Evolutionary conservation across 148 eudicot genomes (phyloP), one percentile per base, ranked within the genome.

Genomic region (Dianthus caryophyllus): DNA sequence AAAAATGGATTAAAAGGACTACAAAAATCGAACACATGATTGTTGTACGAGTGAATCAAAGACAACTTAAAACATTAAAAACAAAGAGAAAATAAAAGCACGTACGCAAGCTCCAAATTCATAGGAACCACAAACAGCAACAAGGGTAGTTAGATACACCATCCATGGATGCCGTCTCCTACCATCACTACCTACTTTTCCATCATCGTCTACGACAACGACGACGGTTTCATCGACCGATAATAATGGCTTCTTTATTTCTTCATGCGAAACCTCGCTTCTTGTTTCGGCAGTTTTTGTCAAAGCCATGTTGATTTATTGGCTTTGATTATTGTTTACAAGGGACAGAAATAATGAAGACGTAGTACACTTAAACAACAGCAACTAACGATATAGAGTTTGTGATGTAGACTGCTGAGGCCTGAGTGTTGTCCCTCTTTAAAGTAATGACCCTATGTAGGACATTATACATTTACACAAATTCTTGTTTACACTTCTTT

Each of bases 111-210:
- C 78, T 65, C 98, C 98, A 72, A 92, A 92, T 31, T 81, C 89
- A 74, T 80, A 92, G 69, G 98, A 89, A 52, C 98, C 98, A 74
- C 94, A 92, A 27, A 92, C 89, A n/a, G 96, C 96, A 57, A 87
- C 90, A 58, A 84, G 76, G 46, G 98, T 92, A 74, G 85, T 78
- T 61, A 92, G 72, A 55, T 92, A 92, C 64, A 92, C 89, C 85
- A 89, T 92, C 83, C 87, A 89, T 71, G 87, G 78, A 43, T 87
- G 87, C 48, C 76, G 75, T 10, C 75, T 56, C 54, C 76, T 72
- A 48, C 51, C 60, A 38, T 51, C 64, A 38, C 16, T 61, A 67
- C 14, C 65, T 57, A 5, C 66, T 66, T 41, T 30, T 25, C 44
- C 68, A n/a, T n/a, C n/a, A n/a, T n/a, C n/a, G 27, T 24, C 71